Conservation (phyloP, 371 early-diverging fungal species). For the Apophysomyces trapeziformis region DNA sequence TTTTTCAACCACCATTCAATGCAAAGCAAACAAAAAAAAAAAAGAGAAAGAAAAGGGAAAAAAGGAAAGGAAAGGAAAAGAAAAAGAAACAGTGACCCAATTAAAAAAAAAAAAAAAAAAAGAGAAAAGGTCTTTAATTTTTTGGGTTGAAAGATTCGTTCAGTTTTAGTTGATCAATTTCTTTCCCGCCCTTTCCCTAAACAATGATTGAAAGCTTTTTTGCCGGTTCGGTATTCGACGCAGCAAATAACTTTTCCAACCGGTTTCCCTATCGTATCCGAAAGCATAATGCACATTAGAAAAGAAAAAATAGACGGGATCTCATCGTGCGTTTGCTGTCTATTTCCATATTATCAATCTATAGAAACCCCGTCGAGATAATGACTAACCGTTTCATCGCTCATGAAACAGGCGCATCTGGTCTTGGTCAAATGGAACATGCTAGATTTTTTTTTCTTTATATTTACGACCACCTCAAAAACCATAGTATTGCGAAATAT, state of each 20-base stretch:
- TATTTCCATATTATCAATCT: too few species aligned
- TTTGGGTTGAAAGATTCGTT: background rate
- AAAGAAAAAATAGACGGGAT: too few species aligned
- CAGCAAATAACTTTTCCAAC: background rate
- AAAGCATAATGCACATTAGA: too few species aligned
- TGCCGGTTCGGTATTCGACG: background rate
- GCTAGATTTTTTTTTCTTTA: background rate
- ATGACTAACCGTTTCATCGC: too few species aligned
- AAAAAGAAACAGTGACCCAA: background rate
- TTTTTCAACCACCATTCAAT: constrained; percentile 17
- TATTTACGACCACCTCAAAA: too few species aligned
- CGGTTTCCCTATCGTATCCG: too few species aligned
- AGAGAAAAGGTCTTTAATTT: constrained; percentile 7
- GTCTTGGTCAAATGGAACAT: too few species aligned
- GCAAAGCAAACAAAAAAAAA: background rate
- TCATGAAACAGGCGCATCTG: too few species aligned
- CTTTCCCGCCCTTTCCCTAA: constrained; percentile 4
- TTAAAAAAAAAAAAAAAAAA: constrained; percentile 17
- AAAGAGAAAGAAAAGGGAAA: background rate
- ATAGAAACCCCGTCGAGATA: too few species aligned
- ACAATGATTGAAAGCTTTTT: background rate
- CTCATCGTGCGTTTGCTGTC: too few species aligned
- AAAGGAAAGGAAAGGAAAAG: constrained; percentile 4
- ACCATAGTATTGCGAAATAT: too few species aligned
- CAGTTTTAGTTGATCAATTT: background rate